These are phyloP conservation scores for Mycena leptocephala DNA, from an alignment of 768 basidiomycete genomes.

Conservation along the genomic window DNA sequence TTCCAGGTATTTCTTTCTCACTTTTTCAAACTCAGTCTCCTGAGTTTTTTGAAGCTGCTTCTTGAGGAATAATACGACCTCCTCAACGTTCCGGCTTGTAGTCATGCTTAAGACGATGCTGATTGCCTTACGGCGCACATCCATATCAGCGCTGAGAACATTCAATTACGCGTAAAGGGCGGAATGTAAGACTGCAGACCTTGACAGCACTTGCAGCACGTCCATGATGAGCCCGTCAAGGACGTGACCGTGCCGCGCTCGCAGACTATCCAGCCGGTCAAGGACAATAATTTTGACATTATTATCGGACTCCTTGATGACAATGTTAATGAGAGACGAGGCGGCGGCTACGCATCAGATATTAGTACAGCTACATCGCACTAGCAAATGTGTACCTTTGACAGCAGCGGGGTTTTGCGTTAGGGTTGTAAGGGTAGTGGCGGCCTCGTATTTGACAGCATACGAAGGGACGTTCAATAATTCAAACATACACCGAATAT, in stretches of 20 bases:
- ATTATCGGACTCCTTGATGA: slow-evolving; percentile 97
- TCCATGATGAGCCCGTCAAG: slow-evolving; percentile 96
- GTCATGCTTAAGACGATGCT: slow-evolving; percentile 94
- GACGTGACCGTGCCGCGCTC: slow-evolving; percentile 89
- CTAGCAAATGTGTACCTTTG: slow-evolving; percentile 75
- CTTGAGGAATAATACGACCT: slow-evolving; percentile 96
- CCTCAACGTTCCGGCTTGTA: slow-evolving; percentile 95
- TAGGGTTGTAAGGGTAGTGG: slow-evolving; percentile 92
- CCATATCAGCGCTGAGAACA: slow-evolving; percentile 88
- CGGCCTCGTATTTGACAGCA: slow-evolving; percentile 98
- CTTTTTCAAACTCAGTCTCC: slow-evolving; percentile 95
- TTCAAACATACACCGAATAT: slow-evolving; percentile 95
- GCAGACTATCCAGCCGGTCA: slow-evolving; percentile 88
- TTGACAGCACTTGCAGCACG: slow-evolving; percentile 90
- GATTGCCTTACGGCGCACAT: slow-evolving; percentile 95
- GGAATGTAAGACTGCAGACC: slow-evolving; percentile 56
- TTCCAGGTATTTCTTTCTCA: slow-evolving; percentile 42
- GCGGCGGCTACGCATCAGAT: slow-evolving; percentile 79
- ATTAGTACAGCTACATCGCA: background rate
- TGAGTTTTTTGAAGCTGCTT: slow-evolving; percentile 97
- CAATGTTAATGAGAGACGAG: slow-evolving; percentile 88
- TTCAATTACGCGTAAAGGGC: background rate
- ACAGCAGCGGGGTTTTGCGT: slow-evolving; percentile 97
- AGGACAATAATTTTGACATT: slow-evolving; percentile 99
- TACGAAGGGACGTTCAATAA: slow-evolving; percentile 91